Percentiles rank a stretch among this genome's conserved stretches.
Conservation (phyloP, 345 rosid species). For the Trapa incisa region DNA sequence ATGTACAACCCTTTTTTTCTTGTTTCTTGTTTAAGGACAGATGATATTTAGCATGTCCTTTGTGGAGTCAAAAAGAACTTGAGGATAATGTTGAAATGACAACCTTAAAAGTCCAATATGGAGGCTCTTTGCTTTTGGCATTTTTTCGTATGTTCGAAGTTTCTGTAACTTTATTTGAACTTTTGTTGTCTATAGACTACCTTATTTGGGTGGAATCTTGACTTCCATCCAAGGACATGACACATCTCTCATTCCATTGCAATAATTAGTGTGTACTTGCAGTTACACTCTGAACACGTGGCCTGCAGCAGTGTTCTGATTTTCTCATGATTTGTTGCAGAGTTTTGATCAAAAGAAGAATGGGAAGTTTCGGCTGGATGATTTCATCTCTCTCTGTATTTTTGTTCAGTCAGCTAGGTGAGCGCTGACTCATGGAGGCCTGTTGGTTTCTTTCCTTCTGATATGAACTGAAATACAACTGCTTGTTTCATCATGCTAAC, state of each 20-base stretch:
- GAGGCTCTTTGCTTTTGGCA: background rate
- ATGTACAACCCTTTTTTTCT: background rate
- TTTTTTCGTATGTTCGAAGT: background rate
- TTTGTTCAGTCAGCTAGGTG: slow-evolving; percentile 60
- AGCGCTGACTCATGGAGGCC: slow-evolving; percentile 1
- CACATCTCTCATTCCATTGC: background rate
- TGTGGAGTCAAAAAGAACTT: background rate
- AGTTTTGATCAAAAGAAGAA: slow-evolving; percentile 55
- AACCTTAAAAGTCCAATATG: background rate
- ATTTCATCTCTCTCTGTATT: slow-evolving; percentile 59
- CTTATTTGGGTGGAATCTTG: background rate
- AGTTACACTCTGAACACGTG: background rate
- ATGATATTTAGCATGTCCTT: background rate
- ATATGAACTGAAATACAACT: background rate
- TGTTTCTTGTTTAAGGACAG: background rate
- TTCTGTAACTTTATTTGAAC: background rate
- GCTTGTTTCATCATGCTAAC: background rate
- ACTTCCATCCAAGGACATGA: background rate
- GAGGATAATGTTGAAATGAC: background rate
- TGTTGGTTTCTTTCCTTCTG: background rate
- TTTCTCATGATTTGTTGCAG: slow-evolving; percentile 17
- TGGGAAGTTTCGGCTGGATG: slow-evolving; percentile 51
- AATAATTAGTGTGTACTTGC: background rate
- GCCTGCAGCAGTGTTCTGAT: background rate
- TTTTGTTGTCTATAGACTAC: background rate